phyloP scores from a whole-genome alignment of 2,329 filamentous ascomycete species.

The Colletotrichum abscissum region DNA sequence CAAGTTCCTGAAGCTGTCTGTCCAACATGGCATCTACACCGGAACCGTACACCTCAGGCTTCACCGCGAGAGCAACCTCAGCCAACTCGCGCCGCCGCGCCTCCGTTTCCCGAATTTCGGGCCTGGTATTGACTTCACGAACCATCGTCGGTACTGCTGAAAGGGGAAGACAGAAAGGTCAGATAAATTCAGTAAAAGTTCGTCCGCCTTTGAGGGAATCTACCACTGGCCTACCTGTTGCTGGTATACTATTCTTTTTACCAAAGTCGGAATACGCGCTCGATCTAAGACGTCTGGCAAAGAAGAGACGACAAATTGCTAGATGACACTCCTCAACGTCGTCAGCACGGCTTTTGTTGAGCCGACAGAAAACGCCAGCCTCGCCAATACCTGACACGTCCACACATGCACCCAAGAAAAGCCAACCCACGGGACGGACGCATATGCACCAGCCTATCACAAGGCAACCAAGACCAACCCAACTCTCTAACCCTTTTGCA shows the following conservation, averaged over 20 bases:
- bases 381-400: neutral
- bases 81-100: neutral
- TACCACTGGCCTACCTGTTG: neutral
- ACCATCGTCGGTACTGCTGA: neutral
- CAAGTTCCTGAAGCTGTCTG: neutral
- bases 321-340: neutral
- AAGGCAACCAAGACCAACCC: neutral
- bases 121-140: neutral
- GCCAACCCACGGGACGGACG: neutral
- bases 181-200: neutral
- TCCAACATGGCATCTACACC: neutral
- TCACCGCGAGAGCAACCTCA: neutral
- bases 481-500: neutral
- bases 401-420: neutral
- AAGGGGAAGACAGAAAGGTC: neutral
- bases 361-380: neutral
- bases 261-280: neutral
- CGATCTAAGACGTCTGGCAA: too few species aligned
- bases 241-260: neutral
- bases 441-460: neutral
- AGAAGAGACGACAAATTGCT: too few species aligned
- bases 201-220: too few species aligned
- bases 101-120: neutral
- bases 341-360: neutral
- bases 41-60: neutral